A percentile compares a stretch with the other conserved stretches of the same genome.
Evolutionary conservation across 116 monocot species (phyloP).

Genomic region (Trichopus zeylanicus): DNA sequence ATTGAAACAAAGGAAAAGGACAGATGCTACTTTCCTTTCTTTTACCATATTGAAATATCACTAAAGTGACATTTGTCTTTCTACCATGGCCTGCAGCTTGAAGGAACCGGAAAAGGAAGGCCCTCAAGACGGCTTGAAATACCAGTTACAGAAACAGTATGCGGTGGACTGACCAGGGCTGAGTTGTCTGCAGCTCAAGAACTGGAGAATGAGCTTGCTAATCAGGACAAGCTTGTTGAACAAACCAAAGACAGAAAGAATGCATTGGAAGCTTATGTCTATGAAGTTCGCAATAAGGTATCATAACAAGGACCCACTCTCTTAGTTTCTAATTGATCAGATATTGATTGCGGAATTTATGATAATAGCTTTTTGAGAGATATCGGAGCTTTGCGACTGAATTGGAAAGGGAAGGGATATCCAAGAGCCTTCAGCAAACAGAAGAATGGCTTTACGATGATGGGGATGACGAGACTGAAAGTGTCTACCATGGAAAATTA

Average conservation of each 20-base stretch:
- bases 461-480: constrained; percentile 78
- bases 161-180: constrained; percentile 45
- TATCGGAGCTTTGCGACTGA: constrained; percentile 69
- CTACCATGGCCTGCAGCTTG: constrained; percentile 14
- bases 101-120: constrained; percentile 11
- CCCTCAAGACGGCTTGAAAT: constrained; percentile 34
- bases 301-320: not conserved
- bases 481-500: constrained; percentile 51
- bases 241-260: constrained; percentile 81
- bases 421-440: constrained; percentile 52
- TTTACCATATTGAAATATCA: not conserved
- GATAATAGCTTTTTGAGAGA: constrained; percentile 19
- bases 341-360: not conserved
- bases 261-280: constrained; percentile 68
- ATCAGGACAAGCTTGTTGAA: constrained; percentile 77
- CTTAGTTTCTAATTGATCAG: not conserved
- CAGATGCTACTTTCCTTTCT: not conserved
- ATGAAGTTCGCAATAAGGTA: constrained; percentile 90
- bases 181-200: constrained; percentile 54
- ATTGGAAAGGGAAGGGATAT: constrained; percentile 63
- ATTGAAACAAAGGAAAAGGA: not conserved
- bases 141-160: constrained; percentile 38
- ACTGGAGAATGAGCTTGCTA: constrained; percentile 42
- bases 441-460: constrained; percentile 95
- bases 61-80: not conserved